Conservation (phyloP, 2,329 filamentous ascomycete species). For the Thielaviopsis musarum region DNA sequence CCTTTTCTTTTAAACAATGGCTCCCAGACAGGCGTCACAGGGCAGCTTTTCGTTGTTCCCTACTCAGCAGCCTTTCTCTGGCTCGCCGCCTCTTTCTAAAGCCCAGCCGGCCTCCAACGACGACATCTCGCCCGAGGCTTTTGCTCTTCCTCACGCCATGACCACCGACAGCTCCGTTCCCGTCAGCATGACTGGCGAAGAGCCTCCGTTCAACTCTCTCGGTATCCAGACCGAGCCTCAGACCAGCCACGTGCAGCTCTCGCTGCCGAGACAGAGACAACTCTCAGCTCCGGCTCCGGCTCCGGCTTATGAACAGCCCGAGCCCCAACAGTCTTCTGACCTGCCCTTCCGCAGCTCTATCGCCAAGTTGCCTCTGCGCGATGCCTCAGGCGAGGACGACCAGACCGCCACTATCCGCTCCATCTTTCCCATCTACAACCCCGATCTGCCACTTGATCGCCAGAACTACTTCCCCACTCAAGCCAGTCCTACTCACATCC, state of each 20-base stretch:
- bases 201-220: neutral
- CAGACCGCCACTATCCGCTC: conserved; percentile 37
- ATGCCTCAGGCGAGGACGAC: conserved; percentile 17
- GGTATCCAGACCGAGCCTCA: neutral
- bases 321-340: neutral
- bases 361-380: conserved; percentile 33
- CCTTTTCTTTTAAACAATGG: neutral
- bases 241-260: neutral
- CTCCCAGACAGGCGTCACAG: conserved; percentile 4
- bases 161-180: neutral
- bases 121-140: neutral
- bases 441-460: conserved; percentile 44
- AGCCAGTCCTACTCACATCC: conserved; percentile 44
- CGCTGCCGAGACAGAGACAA: conserved; percentile 18
- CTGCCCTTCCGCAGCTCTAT: conserved; percentile 34
- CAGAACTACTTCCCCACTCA: conserved; percentile 57
- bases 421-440: conserved; percentile 63
- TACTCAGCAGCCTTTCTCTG: neutral
- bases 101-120: conserved; percentile 1
- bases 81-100: conserved; percentile 7
- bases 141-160: neutral
- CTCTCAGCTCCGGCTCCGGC: neutral
- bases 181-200: neutral
- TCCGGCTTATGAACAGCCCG: neutral
- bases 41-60: conserved; percentile 10